phyloP scores from a whole-genome alignment of 345 rosid species.

The Lepidium africanum region DNA sequence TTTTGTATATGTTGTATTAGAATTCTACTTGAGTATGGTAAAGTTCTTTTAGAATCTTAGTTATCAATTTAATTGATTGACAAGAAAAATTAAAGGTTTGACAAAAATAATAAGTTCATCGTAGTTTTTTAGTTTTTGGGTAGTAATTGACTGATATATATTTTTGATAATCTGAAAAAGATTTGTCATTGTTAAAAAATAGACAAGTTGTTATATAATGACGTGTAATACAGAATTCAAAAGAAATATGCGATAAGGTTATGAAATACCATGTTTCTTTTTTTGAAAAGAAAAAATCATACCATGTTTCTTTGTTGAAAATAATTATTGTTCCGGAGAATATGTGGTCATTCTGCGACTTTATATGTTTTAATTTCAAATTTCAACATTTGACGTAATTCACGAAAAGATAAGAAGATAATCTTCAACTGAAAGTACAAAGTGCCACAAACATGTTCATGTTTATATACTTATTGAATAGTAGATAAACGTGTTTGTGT shows the following conservation, averaged over 20 bases:
- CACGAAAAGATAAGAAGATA: not conserved
- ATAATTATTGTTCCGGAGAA: not conserved
- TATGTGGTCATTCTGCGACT: constrained; percentile 4
- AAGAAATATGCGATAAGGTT: not conserved
- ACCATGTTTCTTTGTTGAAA: not conserved
- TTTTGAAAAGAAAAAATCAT: no score
- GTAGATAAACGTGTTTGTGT: not conserved
- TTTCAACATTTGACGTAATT: not conserved
- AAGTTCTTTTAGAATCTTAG: no score
- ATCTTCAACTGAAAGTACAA: not conserved
- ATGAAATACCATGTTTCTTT: not conserved
- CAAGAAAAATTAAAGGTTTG: no score
- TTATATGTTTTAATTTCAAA: not conserved
- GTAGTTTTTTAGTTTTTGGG: not conserved
- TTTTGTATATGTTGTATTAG: no score
- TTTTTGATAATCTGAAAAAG: not conserved
- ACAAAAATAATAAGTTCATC: no score
- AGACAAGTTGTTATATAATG: not conserved
- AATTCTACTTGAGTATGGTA: no score
- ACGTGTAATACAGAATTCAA: not conserved
- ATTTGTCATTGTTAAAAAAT: not conserved
- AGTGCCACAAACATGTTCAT: no score
- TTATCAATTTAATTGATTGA: no score
- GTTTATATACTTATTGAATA: no score
- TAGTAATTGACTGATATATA: not conserved